Conservation (phyloP, 1,284 basidiomycete genomes). For the Boletus sp. region DNA sequence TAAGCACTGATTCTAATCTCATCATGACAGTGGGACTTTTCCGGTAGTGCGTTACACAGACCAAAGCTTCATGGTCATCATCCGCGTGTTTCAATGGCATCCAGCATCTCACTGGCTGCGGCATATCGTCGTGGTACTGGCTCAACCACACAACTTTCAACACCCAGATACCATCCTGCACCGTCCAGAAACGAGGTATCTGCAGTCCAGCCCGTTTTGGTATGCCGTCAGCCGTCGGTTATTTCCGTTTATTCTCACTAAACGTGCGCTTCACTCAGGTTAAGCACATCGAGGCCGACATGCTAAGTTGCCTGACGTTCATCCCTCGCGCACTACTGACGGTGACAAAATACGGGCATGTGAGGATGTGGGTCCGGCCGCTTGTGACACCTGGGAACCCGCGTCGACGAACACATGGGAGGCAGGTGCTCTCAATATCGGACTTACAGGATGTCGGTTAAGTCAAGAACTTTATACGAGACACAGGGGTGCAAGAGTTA, state of each 20-base stretch:
- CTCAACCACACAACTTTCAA: conserved; percentile 54
- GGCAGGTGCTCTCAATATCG: conserved; percentile 34
- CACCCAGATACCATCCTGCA: conserved; percentile 76
- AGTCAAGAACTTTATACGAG: background rate
- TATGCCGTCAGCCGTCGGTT: conserved; percentile 41
- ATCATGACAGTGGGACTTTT: conserved; percentile 81
- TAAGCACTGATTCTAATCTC: background rate
- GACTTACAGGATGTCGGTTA: conserved; percentile 31
- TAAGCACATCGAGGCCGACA: conserved; percentile 75
- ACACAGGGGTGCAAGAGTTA: conserved; percentile 4
- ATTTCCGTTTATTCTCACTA: background rate
- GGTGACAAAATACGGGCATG: conserved; percentile 65
- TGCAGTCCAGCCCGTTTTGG: conserved; percentile 87
- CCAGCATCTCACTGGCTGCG: conserved; percentile 58
- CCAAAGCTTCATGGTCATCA: conserved; percentile 69
- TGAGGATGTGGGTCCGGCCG: conserved; percentile 84
- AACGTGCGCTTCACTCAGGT: conserved; percentile 45
- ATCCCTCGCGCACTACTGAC: conserved; percentile 76
- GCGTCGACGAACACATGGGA: conserved; percentile 32
- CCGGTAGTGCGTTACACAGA: conserved; percentile 71
- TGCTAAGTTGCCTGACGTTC: conserved; percentile 71
- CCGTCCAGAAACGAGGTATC: conserved; percentile 88
- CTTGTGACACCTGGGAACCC: conserved; percentile 42
- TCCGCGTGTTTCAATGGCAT: conserved; percentile 71
- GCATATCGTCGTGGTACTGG: conserved; percentile 55